Percentiles rank a stretch among this genome's conserved stretches.
phyloP scores from a whole-genome alignment of 495 filamentous ascomycete species.

The Penicillium alfredii region DNA sequence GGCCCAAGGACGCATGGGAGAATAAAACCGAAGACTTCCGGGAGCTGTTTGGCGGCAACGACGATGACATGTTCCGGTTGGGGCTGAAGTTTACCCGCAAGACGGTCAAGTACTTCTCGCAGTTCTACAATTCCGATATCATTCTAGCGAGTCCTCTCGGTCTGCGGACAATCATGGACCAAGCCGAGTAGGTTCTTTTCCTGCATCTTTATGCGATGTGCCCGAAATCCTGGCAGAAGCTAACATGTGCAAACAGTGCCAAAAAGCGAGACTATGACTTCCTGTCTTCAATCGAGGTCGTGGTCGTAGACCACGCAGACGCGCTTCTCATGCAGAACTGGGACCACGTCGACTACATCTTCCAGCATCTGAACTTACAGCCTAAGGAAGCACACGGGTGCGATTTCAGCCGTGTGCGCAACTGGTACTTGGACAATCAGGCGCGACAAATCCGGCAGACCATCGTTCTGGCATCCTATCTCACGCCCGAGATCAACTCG shows the following conservation, averaged over 20 bases:
- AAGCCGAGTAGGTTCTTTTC: conserved; percentile 44
- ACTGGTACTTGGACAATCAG: conserved; percentile 85
- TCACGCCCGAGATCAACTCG: conserved; percentile 82
- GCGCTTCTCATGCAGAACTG: conserved; percentile 96
- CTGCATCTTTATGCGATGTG: no score
- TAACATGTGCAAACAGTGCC: conserved; percentile 38
- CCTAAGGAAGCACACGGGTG: conserved; percentile 87
- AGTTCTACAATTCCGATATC: conserved; percentile 95
- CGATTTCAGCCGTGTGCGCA: conserved; percentile 86
- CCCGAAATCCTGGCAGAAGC: no score
- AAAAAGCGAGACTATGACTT: conserved; percentile 89
- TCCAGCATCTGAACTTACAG: conserved; percentile 86
- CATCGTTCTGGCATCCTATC: conserved; percentile 69
- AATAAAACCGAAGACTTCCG: conserved; percentile 82
- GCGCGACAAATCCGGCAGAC: conserved; percentile 79
- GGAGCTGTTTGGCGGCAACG: conserved; percentile 87
- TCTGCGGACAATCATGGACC: conserved; percentile 80
- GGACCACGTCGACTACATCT: conserved; percentile 88
- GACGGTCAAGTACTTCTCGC: conserved; percentile 87
- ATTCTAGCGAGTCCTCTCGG: conserved; percentile 87
- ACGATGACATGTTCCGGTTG: conserved; percentile 92
- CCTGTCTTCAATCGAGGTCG: conserved; percentile 83
- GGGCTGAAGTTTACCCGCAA: conserved; percentile 94
- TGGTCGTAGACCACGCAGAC: conserved; percentile 87
- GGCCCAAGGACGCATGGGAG: conserved; percentile 55